phyloP scores from a whole-genome alignment of 441 rosid genomes.

The Pelargonium myrrhifolium region DNA sequence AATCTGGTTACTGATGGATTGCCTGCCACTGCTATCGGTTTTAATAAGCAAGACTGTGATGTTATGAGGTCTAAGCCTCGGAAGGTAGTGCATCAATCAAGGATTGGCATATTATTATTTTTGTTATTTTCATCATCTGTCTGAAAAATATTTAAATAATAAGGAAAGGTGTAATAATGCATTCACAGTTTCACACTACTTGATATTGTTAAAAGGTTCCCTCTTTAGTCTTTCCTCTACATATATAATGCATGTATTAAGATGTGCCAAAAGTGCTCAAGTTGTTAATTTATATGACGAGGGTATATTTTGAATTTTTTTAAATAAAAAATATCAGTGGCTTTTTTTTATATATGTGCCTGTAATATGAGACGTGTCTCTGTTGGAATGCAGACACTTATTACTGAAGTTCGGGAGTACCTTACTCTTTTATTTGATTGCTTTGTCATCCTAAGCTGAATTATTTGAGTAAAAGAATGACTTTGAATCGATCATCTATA shows the following conservation, averaged over 20 bases:
- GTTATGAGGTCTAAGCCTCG: slow-evolving; percentile 98
- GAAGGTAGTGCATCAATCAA: slow-evolving; percentile 45
- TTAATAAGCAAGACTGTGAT: slow-evolving; percentile 93
- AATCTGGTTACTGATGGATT: slow-evolving; percentile 97
- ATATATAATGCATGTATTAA: not conserved
- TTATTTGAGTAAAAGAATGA: too few species aligned
- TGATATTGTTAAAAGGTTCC: not conserved
- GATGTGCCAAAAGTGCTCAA: not conserved
- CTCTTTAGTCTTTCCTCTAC: not conserved
- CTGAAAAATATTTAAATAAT: not conserved
- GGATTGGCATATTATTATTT: not conserved
- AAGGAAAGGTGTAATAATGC: not conserved
- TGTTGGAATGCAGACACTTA: not conserved
- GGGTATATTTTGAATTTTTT: too few species aligned
- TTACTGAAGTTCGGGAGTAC: not conserved
- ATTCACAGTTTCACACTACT: not conserved
- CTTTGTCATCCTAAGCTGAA: too few species aligned
- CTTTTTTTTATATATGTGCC: not conserved
- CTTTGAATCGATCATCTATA: too few species aligned
- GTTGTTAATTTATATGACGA: not conserved
- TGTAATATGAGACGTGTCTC: not conserved
- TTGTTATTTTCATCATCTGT: slow-evolving; percentile 8
- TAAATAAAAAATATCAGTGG: not conserved
- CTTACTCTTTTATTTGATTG: not conserved
- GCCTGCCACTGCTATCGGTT: slow-evolving; percentile 99